Percentiles rank a stretch among this genome's conserved stretches.
Conservation (phyloP, 2,329 filamentous ascomycete genomes). For the Dothideomycetidae sp. region DNA sequence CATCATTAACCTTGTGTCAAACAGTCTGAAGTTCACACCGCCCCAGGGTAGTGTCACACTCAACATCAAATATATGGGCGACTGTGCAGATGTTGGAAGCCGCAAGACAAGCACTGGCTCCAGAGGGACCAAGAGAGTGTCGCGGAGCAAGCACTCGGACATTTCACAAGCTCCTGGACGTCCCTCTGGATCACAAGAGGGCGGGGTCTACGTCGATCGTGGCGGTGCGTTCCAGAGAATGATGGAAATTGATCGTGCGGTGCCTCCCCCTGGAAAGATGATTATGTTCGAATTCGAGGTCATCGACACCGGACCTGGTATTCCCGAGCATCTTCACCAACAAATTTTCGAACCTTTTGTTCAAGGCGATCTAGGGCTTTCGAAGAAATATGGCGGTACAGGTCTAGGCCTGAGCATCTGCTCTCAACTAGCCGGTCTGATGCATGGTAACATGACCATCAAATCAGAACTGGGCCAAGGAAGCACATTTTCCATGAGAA, state of each 20-base stretch:
- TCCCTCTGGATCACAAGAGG: constrained; percentile 5
- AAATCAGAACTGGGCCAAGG: constrained; percentile 59
- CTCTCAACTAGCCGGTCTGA: constrained; percentile 67
- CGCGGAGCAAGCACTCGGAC: constrained; percentile 11
- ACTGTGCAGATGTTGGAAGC: constrained; percentile 34
- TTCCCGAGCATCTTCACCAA: constrained; percentile 60
- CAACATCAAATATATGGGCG: constrained; percentile 58
- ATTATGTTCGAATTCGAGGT: constrained; percentile 78
- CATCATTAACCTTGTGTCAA: constrained; percentile 86
- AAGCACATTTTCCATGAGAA: constrained; percentile 67
- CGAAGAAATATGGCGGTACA: constrained; percentile 81
- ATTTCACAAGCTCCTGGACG: constrained; percentile 13
- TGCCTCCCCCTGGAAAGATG: constrained; percentile 47
- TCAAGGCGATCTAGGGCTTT: constrained; percentile 77
- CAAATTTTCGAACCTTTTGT: constrained; percentile 90
- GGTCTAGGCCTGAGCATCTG: constrained; percentile 82
- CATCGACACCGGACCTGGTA: constrained; percentile 75
- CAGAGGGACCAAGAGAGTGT: constrained; percentile 20
- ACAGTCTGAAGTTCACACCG: constrained; percentile 83
- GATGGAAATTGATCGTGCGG: constrained; percentile 24
- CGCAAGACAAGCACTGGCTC: constrained; percentile 30
- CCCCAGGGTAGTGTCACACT: constrained; percentile 60
- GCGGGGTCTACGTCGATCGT: background rate
- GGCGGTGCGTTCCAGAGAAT: constrained; percentile 18
- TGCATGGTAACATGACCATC: constrained; percentile 64